A percentile compares a stretch with the other conserved stretches of the same genome.
Evolutionary conservation across 768 basidiomycete species (phyloP).

Genomic region (Podaxis sp.): DNA sequence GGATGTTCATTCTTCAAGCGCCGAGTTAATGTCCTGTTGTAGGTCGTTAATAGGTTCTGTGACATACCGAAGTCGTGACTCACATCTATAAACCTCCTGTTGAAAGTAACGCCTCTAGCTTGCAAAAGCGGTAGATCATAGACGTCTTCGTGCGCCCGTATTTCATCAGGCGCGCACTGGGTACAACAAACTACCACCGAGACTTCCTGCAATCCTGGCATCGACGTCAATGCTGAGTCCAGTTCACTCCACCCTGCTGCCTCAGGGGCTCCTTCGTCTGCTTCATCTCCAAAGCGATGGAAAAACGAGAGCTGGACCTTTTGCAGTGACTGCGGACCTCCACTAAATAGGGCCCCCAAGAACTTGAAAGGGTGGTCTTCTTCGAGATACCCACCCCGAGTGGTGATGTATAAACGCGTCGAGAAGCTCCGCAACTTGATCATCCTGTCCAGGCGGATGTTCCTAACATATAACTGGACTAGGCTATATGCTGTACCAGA

Average conservation of each 20-base stretch:
- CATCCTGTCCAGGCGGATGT: slow-evolving; percentile 1
- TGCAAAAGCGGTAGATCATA: slow-evolving; percentile 4
- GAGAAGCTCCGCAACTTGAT: slow-evolving; percentile 6
- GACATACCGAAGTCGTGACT: not conserved
- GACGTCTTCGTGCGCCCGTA: not conserved
- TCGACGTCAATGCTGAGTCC: not conserved
- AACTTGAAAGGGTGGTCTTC: slow-evolving; percentile 3
- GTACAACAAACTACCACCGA: slow-evolving; percentile 12
- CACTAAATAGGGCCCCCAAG: not conserved
- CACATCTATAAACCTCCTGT: slow-evolving; percentile 5
- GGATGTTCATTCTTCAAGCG: not conserved
- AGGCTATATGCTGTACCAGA: not conserved
- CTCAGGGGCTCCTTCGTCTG: slow-evolving; percentile 1
- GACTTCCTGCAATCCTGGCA: not conserved
- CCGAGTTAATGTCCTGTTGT: slow-evolving; percentile 4
- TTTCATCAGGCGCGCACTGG: slow-evolving; percentile 3
- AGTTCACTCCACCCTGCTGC: slow-evolving; percentile 5
- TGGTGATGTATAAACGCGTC: slow-evolving; percentile 9
- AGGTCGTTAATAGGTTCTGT: not conserved
- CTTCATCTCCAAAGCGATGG: slow-evolving; percentile 10
- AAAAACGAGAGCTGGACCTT: slow-evolving; percentile 5
- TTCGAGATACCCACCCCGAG: slow-evolving; percentile 5
- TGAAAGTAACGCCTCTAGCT: not conserved
- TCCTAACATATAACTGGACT: not conserved
- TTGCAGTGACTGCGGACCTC: slow-evolving; percentile 1